Evolutionary conservation across 371 early-diverging fungal genomes (phyloP).

Genomic region (Nematocida homosporus): DNA sequence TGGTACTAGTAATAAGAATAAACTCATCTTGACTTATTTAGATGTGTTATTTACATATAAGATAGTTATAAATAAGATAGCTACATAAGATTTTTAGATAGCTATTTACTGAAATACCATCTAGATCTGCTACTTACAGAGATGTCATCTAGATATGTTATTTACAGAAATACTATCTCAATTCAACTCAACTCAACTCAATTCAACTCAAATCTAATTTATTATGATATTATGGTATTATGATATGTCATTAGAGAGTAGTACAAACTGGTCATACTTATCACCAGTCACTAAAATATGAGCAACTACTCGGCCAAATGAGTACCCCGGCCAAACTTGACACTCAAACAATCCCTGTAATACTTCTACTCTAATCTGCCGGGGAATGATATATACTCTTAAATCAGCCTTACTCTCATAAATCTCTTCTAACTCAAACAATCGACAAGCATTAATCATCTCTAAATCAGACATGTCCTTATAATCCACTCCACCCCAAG

Average conservation of each 20-base stretch:
- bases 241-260: neutral
- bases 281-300: slow-evolving; percentile 28
- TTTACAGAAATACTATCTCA: too few species aligned
- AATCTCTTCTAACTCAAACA: slow-evolving; percentile 28
- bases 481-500: slow-evolving; percentile 50
- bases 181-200: too few species aligned
- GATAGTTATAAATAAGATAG: too few species aligned
- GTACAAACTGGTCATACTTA: neutral
- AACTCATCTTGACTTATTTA: too few species aligned
- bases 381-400: slow-evolving; percentile 42
- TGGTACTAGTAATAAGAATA: too few species aligned
- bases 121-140: too few species aligned
- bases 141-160: too few species aligned
- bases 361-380: neutral
- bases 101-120: too few species aligned
- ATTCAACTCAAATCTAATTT: too few species aligned
- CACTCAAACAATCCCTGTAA: slow-evolving; percentile 1
- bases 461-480: neutral
- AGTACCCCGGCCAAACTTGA: neutral
- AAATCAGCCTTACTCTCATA: neutral
- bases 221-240: neutral
- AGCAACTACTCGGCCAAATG: neutral
- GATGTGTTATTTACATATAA: too few species aligned
- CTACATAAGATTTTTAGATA: too few species aligned
- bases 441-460: neutral